Conservation (phyloP, 2,329 filamentous ascomycete species). For the Stagonosporopsis rhizophila region DNA sequence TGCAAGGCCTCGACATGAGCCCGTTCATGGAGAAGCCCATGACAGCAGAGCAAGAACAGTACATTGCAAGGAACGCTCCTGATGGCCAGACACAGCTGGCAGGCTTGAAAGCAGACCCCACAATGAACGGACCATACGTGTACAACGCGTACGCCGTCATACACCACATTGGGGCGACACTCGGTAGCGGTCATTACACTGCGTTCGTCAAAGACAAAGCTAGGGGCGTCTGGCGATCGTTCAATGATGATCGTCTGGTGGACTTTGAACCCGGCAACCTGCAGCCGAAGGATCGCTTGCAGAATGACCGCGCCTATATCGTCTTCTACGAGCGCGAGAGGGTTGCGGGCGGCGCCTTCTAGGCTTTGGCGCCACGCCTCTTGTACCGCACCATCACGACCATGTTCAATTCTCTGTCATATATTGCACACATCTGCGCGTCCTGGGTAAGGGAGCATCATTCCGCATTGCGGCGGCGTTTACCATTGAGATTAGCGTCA, state of each 20-base stretch:
- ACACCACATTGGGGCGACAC: slow-evolving; percentile 72
- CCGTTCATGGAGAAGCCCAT: slow-evolving; percentile 64
- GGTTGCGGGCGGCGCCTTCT: slow-evolving; percentile 42
- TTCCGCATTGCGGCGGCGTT: slow-evolving; percentile 17
- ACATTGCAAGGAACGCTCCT: slow-evolving; percentile 33
- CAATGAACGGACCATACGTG: slow-evolving; percentile 65
- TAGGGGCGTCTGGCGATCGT: slow-evolving; percentile 65
- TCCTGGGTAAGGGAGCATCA: slow-evolving; percentile 6
- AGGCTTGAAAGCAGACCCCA: slow-evolving; percentile 48
- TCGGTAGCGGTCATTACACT: slow-evolving; percentile 81
- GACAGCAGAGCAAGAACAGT: slow-evolving; percentile 49
- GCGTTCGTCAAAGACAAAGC: slow-evolving; percentile 62
- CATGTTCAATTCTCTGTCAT: slow-evolving; percentile 11
- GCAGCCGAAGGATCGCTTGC: slow-evolving; percentile 58
- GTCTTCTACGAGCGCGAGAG: slow-evolving; percentile 65
- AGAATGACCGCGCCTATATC: slow-evolving; percentile 70
- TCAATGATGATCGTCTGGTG: slow-evolving; percentile 61
- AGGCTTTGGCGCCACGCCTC: slow-evolving; percentile 1
- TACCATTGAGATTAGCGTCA: slow-evolving; percentile 16
- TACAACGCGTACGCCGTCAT: slow-evolving; percentile 91
- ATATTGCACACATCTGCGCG: slow-evolving; percentile 7
- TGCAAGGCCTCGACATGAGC: slow-evolving; percentile 71
- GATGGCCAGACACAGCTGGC: slow-evolving; percentile 40
- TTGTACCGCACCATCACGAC: not conserved
- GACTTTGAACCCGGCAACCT: slow-evolving; percentile 65